Conservation (phyloP, 2,329 filamentous ascomycete genomes). For the Pseudogymnoascus sp. region DNA sequence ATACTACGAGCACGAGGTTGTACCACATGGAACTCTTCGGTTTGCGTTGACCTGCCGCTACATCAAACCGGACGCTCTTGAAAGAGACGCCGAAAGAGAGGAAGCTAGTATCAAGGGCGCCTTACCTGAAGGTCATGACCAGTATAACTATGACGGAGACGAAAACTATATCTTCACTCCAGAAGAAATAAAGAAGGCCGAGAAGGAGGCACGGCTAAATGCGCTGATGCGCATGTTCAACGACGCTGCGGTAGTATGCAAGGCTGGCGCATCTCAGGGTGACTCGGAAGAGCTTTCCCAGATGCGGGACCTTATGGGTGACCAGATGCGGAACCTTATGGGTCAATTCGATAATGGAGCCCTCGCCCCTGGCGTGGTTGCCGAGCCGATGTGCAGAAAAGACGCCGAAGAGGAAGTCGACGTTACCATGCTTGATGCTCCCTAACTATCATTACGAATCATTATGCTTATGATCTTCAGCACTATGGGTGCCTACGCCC, state of each 20-base stretch:
- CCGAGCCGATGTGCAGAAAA: background rate
- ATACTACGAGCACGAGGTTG: slow-evolving; percentile 52
- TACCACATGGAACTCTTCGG: slow-evolving; percentile 42
- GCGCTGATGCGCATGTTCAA: background rate
- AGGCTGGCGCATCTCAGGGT: background rate
- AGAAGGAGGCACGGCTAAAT: background rate
- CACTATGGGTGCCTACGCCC: background rate
- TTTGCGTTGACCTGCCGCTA: slow-evolving; percentile 52
- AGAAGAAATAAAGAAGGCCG: background rate
- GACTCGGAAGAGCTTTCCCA: background rate
- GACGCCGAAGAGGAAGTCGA: background rate
- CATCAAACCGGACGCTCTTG: slow-evolving; percentile 39
- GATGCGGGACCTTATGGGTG: background rate
- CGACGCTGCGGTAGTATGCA: background rate
- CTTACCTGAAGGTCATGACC: slow-evolving; percentile 28
- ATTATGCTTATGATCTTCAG: background rate
- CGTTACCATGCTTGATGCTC: background rate
- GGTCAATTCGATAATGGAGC: background rate
- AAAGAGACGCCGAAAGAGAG: slow-evolving; percentile 21
- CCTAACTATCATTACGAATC: no score
- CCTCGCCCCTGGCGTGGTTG: background rate
- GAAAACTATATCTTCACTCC: slow-evolving; percentile 16
- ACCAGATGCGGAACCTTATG: background rate
- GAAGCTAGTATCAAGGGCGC: slow-evolving; percentile 28
- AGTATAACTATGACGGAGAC: slow-evolving; percentile 28